These are phyloP conservation scores for Xylaria arbuscula DNA, from an alignment of 2,329 filamentous ascomycete genomes.

Conservation along the genomic window DNA sequence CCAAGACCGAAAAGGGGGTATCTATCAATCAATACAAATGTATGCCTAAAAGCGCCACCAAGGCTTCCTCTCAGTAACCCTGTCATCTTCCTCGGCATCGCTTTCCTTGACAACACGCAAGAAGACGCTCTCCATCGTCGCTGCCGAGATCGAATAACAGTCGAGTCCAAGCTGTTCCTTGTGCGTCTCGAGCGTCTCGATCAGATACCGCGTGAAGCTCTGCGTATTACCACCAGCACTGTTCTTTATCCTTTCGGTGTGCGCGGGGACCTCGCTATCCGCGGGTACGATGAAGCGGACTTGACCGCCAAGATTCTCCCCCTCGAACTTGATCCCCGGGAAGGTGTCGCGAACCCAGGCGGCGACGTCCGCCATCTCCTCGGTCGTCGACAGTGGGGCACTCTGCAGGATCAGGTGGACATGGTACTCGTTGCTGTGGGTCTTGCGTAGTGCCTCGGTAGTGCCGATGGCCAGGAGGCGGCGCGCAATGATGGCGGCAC, in stretches of 20 bases:
- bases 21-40: not conserved
- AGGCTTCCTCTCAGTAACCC: conserved; percentile 31
- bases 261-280: not conserved
- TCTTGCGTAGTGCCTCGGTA: not conserved
- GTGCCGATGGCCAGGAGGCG: not conserved
- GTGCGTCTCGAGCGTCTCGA: not conserved
- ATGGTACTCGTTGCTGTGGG: not conserved
- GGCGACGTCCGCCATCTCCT: not conserved
- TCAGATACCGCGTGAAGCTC: not conserved
- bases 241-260: not conserved
- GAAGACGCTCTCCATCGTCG: conserved; percentile 77
- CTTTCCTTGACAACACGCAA: conserved; percentile 73
- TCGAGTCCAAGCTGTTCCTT: not conserved
- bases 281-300: not conserved
- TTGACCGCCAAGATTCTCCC: not conserved
- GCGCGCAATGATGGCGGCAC: not conserved
- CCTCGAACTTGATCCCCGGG: not conserved
- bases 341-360: not conserved
- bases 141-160: conserved; percentile 56
- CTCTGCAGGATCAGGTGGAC: not conserved
- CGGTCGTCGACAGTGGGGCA: not conserved
- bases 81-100: conserved; percentile 65
- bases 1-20: not conserved
- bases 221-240: not conserved
- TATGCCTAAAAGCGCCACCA: conserved; percentile 36